Percentiles rank a stretch among this genome's conserved stretches.
phyloP scores from a whole-genome alignment of 2,329 filamentous ascomycete genomes.

The Botrytis deweyae region DNA sequence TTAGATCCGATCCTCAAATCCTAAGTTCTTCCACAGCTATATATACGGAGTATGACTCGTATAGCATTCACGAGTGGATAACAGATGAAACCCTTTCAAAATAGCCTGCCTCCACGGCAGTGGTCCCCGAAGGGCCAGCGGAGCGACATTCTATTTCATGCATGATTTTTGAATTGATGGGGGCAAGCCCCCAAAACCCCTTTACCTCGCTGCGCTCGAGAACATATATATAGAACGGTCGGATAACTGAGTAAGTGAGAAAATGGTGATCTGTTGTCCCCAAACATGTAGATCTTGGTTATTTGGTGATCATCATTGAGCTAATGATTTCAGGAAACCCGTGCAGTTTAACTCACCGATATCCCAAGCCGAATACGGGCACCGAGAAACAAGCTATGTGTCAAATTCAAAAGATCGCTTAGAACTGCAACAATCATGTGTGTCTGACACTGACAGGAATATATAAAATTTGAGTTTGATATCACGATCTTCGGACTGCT shows the following conservation, averaged over 20 bases:
- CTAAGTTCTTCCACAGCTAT: background rate
- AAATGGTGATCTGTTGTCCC: background rate
- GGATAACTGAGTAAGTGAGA: background rate
- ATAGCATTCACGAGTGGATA: background rate
- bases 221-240: background rate
- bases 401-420: background rate
- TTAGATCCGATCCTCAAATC: background rate
- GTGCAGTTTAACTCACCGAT: background rate
- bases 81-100: too few species aligned
- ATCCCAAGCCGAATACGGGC: background rate
- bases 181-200: background rate
- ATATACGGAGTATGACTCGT: background rate
- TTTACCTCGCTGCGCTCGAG: background rate
- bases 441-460: background rate
- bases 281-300: background rate
- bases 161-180: background rate
- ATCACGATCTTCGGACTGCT: background rate
- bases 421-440: background rate
- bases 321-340: background rate
- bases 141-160: background rate
- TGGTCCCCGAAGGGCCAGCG: background rate
- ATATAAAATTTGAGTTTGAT: too few species aligned
- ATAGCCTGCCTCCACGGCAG: background rate
- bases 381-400: too few species aligned
- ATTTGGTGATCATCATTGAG: background rate